Base-by-base conservation (phyloP, 2,329 filamentous ascomycete genomes). In the Leptographium wingfieldii region DNA sequence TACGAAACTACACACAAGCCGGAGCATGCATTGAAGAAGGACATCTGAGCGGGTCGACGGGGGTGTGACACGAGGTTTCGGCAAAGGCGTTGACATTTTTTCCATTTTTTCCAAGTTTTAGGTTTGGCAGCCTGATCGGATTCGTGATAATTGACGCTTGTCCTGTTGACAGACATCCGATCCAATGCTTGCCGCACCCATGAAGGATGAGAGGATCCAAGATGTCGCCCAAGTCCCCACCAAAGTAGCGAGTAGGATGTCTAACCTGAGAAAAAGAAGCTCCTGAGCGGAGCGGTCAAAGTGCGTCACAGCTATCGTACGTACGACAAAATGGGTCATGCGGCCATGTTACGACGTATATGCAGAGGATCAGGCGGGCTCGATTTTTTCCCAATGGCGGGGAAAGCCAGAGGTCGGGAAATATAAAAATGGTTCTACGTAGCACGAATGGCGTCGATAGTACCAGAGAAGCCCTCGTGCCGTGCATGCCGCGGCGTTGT, bases 1-100 rank as follows among this genome's bases (percentile, higher is more conserved):
- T 97, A 95, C 67, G 94, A 97, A 76, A 96, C 92, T 4, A 91
- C 87, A 22, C 94, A 97, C 73, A 92, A 94, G 72, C 92, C 92
- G 0, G 92, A 96, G 76, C 92, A 85, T 67, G 74, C 75, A 16
- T 77, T 74, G 62, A 85, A 84, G 75, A 86, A 86, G 72, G 80
- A 85, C 63, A 63, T 85, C 16, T 60, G 33, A 55, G 43, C 33
- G 38, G 38, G 14, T 5, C 38, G 38, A 14, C 6, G 38, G 12
- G 38, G 38, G 38, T 4, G 4, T 40, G 38, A 4, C 38, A 40
- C 38, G 38, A 38, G 38, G 14, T 16, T 40, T 3, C 14, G 38
- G 38, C 38, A 5, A 16, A 16, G 38, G 38, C 38, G 38, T 40
- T 40, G 11, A 14, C 14, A 16, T 7, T 35, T 2, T 35, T 35